Percentiles rank a stretch among this genome's conserved stretches.
Conservation (phyloP, 257 asterid species). For the Datura wrightii region DNA sequence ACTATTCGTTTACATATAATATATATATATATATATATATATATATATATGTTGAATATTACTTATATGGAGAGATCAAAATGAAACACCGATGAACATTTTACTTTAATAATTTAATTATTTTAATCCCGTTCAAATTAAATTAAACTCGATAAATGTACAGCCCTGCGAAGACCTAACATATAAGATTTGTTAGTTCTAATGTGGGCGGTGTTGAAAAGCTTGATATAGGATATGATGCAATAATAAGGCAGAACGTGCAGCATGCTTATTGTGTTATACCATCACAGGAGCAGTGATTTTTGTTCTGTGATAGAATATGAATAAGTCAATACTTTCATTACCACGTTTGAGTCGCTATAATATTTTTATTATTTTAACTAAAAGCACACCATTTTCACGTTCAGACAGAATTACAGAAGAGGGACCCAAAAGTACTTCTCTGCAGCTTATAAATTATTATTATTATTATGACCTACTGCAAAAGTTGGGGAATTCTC, state of each 20-base stretch:
- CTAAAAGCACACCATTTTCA: neutral
- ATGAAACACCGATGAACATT: no score
- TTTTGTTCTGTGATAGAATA: neutral
- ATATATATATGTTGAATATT: no score
- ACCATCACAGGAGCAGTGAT: neutral
- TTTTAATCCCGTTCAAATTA: no score
- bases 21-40: no score
- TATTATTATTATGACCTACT: neutral
- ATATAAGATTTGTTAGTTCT: neutral
- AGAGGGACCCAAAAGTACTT: neutral
- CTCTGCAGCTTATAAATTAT: neutral
- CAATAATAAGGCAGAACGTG: neutral
- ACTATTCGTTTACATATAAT: no score
- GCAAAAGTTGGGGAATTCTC: neutral
- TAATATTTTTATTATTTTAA: neutral
- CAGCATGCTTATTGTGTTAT: neutral
- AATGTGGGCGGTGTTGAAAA: neutral
- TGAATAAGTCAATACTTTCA: neutral
- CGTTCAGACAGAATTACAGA: neutral
- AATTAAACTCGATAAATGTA: no score
- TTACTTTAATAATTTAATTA: no score
- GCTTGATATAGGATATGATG: neutral
- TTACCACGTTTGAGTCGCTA: neutral
- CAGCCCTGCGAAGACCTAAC: no score
- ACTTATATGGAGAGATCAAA: no score